Conservation (phyloP, 1,284 basidiomycete genomes). For the Hymenochaete sp. region DNA sequence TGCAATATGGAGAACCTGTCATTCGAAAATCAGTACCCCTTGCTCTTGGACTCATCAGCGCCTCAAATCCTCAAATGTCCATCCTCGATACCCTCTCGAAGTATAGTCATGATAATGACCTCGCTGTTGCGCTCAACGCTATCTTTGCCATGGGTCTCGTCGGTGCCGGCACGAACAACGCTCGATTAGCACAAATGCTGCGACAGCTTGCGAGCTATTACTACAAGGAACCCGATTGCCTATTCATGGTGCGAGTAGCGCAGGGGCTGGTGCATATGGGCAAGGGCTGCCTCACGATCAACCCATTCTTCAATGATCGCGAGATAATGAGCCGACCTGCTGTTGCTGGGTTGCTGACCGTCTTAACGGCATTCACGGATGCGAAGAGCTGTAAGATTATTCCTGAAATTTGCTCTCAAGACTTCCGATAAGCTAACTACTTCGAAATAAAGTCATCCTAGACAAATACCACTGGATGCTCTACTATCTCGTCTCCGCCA, state of each 20-base stretch:
- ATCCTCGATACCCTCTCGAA: constrained; percentile 98
- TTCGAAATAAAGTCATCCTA: constrained; percentile 59
- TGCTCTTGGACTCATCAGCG: constrained; percentile 88
- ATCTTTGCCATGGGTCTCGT: constrained; percentile 99
- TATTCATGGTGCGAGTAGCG: constrained; percentile 95
- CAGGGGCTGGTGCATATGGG: constrained; percentile 99
- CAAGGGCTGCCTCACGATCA: constrained; percentile 97
- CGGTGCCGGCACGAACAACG: constrained; percentile 97
- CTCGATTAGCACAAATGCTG: constrained; percentile 94
- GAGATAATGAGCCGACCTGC: constrained; percentile 85
- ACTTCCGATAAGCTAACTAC: background rate
- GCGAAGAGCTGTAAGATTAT: constrained; percentile 87
- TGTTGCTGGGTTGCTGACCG: constrained; percentile 85
- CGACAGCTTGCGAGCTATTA: constrained; percentile 96
- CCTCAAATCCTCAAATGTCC: constrained; percentile 93
- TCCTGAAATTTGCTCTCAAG: background rate
- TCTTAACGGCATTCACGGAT: constrained; percentile 88
- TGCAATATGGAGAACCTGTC: constrained; percentile 96
- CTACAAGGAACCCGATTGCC: constrained; percentile 92
- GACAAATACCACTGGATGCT: constrained; percentile 99
- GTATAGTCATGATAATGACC: constrained; percentile 98
- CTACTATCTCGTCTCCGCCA: constrained; percentile 89
- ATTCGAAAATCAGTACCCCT: constrained; percentile 94
- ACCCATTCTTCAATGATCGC: constrained; percentile 94
- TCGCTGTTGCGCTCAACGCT: constrained; percentile 91